phyloP scores from a whole-genome alignment of 257 asterid species.

The Petunia secreta region DNA sequence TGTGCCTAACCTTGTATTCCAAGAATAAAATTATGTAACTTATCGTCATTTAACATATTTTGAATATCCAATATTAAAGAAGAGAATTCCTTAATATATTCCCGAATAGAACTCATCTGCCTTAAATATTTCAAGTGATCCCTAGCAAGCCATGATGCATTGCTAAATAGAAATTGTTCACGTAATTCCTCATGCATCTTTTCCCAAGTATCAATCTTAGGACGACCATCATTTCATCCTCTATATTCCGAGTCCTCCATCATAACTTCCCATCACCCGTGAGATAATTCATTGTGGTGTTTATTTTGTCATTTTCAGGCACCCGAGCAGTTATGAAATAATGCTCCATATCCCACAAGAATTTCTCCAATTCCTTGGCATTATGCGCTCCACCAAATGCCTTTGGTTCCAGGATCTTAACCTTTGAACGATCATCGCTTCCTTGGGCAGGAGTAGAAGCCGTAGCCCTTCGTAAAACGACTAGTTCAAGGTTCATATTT shows the following conservation, averaged over 20 bases:
- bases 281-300: no score
- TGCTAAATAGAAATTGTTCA: neutral
- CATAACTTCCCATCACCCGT: no score
- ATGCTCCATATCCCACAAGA: neutral
- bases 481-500: no score
- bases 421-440: neutral
- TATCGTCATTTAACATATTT: slow-evolving; percentile 12
- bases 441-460: no score
- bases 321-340: no score
- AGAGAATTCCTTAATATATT: slow-evolving; percentile 12
- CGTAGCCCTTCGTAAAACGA: no score
- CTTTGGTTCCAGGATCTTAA: neutral
- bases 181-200: neutral
- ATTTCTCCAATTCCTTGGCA: neutral
- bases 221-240: no score
- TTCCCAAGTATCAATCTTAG: no score
- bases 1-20: neutral
- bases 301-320: no score
- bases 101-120: neutral
- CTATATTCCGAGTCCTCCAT: no score
- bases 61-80: slow-evolving; percentile 1
- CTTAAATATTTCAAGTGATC: neutral
- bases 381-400: neutral
- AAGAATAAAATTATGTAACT: neutral
- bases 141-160: neutral